These are phyloP conservation scores for Dictyostelium capitatum DNA, from an alignment of 78 protist genomes.

Conservation along the genomic window DNA sequence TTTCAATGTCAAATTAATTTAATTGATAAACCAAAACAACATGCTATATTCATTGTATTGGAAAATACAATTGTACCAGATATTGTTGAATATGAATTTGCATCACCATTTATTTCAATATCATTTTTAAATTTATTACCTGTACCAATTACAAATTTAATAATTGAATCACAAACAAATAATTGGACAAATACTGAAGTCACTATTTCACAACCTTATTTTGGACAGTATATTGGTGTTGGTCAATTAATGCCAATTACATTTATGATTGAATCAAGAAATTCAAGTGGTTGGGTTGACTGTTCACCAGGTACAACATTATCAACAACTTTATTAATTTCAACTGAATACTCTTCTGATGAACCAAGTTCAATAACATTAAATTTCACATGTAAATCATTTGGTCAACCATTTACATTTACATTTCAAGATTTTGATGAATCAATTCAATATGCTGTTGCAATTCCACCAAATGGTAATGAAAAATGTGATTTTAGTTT, in stretches of 20 bases:
- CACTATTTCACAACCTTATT: no score
- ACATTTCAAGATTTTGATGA: conserved; percentile 72
- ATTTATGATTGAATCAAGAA: background rate
- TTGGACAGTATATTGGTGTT: background rate
- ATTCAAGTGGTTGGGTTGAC: background rate
- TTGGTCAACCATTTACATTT: conserved; percentile 53
- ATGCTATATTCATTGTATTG: background rate
- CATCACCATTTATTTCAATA: conserved; percentile 42
- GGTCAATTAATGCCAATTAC: conserved; percentile 68
- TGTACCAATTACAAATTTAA: background rate
- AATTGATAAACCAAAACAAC: background rate
- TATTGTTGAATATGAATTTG: conserved; percentile 32
- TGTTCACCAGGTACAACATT: background rate
- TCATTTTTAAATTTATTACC: conserved; percentile 17
- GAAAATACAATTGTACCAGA: conserved; percentile 39
- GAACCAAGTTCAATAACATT: background rate
- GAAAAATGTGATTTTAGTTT: background rate
- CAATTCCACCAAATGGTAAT: conserved; percentile 55
- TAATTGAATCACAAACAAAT: background rate
- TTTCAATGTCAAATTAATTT: conserved; percentile 5
- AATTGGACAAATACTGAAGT: no score
- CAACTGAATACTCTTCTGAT: background rate
- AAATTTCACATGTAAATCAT: conserved; percentile 56
- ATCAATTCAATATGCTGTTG: conserved; percentile 64
- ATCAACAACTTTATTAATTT: background rate